Evolutionary conservation across 2,329 filamentous ascomycete genomes (phyloP), one percentile per base, ranked within the genome.

Genomic region (Fusarium temperatum): DNA sequence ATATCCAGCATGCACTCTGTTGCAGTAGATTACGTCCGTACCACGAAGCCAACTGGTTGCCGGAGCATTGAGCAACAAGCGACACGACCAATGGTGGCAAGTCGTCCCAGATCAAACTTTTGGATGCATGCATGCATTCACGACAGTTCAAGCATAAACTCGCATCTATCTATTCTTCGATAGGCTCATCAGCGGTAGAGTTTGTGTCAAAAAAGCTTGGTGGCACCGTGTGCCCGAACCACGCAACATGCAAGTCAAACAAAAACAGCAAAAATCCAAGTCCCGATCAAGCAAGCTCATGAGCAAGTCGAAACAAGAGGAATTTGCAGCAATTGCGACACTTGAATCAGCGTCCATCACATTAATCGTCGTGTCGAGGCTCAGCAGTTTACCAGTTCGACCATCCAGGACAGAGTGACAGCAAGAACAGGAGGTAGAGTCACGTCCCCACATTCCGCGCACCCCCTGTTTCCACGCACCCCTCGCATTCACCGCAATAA

Each of bases 21-120:
- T 24, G 8, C 9, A 3, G 30, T 8, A 15, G n/a, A 4, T 1
- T 2, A 2, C 1, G 17, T 24, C 0, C 20, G 4, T 24, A 0
- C 3, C 48, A 15, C 48, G 15, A 35, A 35, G n/a, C 3, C 9
- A 14, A 14, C 8, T 35, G 8, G 15, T 35, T 20, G 48, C 12
- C 3, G 6, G 3, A 24, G 30, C 0, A 6, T 15, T 51, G 17
- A 7, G 22, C 8, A 13, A 24, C 30, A 15, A 18, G 8, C 22
- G 22, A 24, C 12, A 24, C 3, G 17, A 11, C 48, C n/a, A 13
- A 35, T 15, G 3, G 17, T 2, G 15, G 17, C 18, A 20, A 24
- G 12, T 15, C 17, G 1, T 5, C 30, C 48, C 30, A 14, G 9
- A 20, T 35, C 8, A 35, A 20, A 20, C 17, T 35, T 51, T 35